Evolutionary conservation across 768 basidiomycete genomes (phyloP).

Genomic region (Suillus clintonianus): DNA sequence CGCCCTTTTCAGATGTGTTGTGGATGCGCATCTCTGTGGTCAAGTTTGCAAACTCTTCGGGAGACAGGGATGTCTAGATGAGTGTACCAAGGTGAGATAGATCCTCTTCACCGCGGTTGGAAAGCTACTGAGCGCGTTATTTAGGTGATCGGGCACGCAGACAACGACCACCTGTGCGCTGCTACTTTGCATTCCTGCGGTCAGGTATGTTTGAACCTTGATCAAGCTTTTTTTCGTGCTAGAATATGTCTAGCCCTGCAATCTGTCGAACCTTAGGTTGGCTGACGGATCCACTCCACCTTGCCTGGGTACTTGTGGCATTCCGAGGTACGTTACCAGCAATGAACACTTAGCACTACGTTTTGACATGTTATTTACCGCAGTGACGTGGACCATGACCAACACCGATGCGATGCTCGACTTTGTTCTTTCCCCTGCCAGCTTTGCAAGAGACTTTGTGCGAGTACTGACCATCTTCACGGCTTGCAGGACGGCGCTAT

Average conservation of each 20-base stretch:
- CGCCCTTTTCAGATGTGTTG: constrained; percentile 45
- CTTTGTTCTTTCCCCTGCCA: constrained; percentile 56
- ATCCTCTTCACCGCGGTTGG: not conserved
- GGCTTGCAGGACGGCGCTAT: constrained; percentile 40
- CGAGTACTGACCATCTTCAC: constrained; percentile 52
- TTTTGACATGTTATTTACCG: not conserved
- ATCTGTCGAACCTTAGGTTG: constrained; percentile 31
- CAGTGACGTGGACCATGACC: constrained; percentile 47
- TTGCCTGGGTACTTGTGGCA: constrained; percentile 45
- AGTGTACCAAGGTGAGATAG: constrained; percentile 51
- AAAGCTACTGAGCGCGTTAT: not conserved
- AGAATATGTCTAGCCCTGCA: constrained; percentile 40
- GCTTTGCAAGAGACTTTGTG: constrained; percentile 57
- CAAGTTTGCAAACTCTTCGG: constrained; percentile 46
- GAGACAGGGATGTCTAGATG: constrained; percentile 50
- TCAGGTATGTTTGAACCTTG: constrained; percentile 34
- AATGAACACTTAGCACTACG: not conserved
- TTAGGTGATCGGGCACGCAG: constrained; percentile 50
- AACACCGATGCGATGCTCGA: constrained; percentile 51
- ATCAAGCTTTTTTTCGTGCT: not conserved
- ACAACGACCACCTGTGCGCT: constrained; percentile 54
- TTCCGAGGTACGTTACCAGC: constrained; percentile 37
- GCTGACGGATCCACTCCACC: constrained; percentile 35
- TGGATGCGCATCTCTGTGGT: constrained; percentile 55
- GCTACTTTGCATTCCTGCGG: constrained; percentile 58